These are phyloP conservation scores for Musa balbisiana DNA, from an alignment of 202 grass and related monocot species.

Conservation along the genomic window DNA sequence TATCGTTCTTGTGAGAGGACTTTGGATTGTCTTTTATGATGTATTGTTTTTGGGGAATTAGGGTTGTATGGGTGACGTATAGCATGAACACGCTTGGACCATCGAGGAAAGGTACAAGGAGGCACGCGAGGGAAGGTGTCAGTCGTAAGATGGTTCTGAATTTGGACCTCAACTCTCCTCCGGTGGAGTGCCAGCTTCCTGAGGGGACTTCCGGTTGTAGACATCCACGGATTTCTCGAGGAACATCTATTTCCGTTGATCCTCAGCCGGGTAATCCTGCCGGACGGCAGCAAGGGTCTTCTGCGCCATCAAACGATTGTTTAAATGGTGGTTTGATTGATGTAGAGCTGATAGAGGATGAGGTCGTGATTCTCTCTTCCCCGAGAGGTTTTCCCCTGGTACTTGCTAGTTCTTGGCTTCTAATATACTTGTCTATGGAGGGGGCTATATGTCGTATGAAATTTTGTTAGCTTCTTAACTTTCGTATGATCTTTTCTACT, in stretches of 20 bases:
- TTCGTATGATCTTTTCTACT: neutral
- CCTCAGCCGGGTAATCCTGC: neutral
- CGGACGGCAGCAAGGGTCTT: conserved; percentile 9
- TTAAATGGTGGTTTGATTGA: conserved; percentile 29
- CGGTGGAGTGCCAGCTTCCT: conserved; percentile 23
- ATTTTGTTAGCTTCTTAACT: neutral
- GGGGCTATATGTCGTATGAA: neutral
- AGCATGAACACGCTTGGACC: conserved; percentile 32
- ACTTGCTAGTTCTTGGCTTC: conserved; percentile 15
- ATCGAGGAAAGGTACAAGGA: conserved; percentile 25
- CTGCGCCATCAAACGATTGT: neutral
- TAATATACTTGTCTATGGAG: neutral
- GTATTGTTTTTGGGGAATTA: neutral
- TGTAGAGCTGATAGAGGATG: conserved; percentile 48
- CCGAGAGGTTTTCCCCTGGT: conserved; percentile 31
- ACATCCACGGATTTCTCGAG: conserved; percentile 1
- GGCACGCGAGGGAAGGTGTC: conserved; percentile 15
- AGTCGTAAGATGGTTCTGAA: conserved; percentile 11
- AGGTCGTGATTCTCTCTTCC: conserved; percentile 38
- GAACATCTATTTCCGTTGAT: neutral
- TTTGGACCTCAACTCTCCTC: conserved; percentile 47
- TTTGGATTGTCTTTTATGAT: neutral
- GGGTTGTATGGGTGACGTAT: too few species aligned
- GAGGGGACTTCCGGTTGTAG: conserved; percentile 18
- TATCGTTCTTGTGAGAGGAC: neutral